Base-by-base conservation (phyloP, 2,329 filamentous ascomycete species). In the Phaeosphaeria sp. region DNA sequence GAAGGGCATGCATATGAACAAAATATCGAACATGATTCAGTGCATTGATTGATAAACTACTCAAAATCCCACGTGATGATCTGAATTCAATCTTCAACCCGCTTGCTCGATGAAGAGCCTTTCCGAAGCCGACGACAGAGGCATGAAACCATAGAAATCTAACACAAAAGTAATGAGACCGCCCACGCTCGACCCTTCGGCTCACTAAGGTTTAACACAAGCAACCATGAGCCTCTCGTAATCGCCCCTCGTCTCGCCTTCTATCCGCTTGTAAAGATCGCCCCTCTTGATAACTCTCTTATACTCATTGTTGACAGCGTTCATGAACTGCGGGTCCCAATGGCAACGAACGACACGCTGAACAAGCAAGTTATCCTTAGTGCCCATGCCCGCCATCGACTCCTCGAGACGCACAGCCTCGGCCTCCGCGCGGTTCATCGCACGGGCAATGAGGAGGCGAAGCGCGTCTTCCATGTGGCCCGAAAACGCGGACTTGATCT, bases 401-500 rank as follows among this genome's bases (percentile, higher is more conserved):
- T 91, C 90, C 74, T 97, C 93, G n/a, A 98, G 83, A 4, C 92
- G 81, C 21, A 85, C 80, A 0, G 93, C 95, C 68, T 96, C 93
- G 64, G 92, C 89, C 83, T 91, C 90, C 57, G 91, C 92, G 64
- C 90, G 91, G 77, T 97, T 92, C 6, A 86, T 81, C 2, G 91
- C 94, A 13, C 89, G 83, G 11, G 85, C 85, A n/a, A 97, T 81
- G 76, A 97, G 92, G 74, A 88, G 88, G 24, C 95, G 79, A 0
- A 98, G 84, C 0, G 92, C 92, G 17, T 91, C 86, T 74, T 93
- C 84, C 93, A 98, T 97, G 74, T 98, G 94, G 0, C 94, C 94
- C 0, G 89, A 91, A 78, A 97, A 97, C 70, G 95, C 88, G 80
- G 86, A 90, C 61, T 87, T 87, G 67, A 98, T 87, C 49, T 92